Evolutionary conservation across 768 basidiomycete species (phyloP), one percentile per base, ranked within the genome.

Genomic region (Tricholoma hemisulphureum): DNA sequence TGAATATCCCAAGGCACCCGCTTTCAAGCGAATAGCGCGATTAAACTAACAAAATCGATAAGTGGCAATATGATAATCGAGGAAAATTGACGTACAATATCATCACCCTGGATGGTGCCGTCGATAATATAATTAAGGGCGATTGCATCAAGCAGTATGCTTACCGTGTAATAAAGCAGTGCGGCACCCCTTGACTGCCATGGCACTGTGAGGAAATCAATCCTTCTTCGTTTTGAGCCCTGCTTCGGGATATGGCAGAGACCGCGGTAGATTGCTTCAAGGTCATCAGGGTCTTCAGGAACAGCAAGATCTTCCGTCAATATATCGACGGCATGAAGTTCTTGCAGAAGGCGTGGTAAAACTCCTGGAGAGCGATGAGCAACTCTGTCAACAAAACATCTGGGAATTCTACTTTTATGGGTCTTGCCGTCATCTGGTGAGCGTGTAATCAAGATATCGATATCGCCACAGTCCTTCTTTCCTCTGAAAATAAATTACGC

Each of bases 391-490:
- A 23, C 7, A 21, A 11, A 10, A 39, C 18, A 16, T 16, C 2
- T 31, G n/a, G 32, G 51, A 32, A 11, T 10, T 74, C 53, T 64
- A 85, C 93, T 91, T 53, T 75, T 73, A 67, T 96, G 94, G 0
- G 87, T 89, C 58, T 73, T 79, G 0, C 91, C 91, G 62, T 95
- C 93, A 2, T 77, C 71, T 1, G 83, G 78, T 20, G 84, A 80
- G 4, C 93, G 84, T 2, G 92, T 93, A 60, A 98, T 86, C 56
- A 97, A 70, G 48, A 97, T 85, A 69, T 98, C 95, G 57, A 98
- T 91, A 68, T 97, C 95, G 2, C 95, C 95, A 56, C 91, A 95
- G 54, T 86, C 85, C 1, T 79, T 73, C 69, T 90, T 89, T 4
- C 93, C 92, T 58, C 93, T 91, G 59, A n/a, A 51, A 37, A 45